Base-by-base conservation (phyloP, 345 rosid genomes). In the Firmiana major region DNA sequence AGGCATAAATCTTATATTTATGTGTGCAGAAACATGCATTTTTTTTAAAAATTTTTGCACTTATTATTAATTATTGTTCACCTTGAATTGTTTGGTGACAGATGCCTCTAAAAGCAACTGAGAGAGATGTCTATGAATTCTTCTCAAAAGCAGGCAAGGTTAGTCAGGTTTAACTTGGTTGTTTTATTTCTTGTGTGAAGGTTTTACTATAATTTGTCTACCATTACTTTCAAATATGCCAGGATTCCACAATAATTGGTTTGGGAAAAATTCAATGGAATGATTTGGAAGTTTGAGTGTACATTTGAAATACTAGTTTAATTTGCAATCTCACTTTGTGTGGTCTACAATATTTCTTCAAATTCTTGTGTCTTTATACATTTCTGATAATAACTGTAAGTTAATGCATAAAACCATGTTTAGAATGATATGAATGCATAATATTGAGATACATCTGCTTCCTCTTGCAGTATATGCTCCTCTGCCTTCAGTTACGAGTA, bases 81-180 rank as follows among this genome's bases (percentile, higher is more conserved):
- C 71, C 48, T 55, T 84, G 51, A 42, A 76, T 79, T 78, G 79
- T 40, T 60, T 72, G 64, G 70, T 78, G 70, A 75, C 85, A 94
- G 98, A 94, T 94, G 98, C 97, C 98, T 77, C 86, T 94, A 70
- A 94, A 94, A 82, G 98, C 97, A 45, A 84, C 84, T 9, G 98
- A 94, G 89, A 88, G 97, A 81, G 97, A 94, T 76, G 97, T 87
- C 77, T 94, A 91, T 81, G 97, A 94, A 64, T 94, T 90, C 86
- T 94, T 94, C 86, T 90, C 98, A 59, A 94, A 91, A 83, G 94
- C 93, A 7, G 98, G 98, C 84, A 94, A 90, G 97, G 97, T 93
- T 71, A 59, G 92, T 80, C 28, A 28, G 19, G n/a, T 75, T 64
- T 64, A 62, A 2, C 40, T 31, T 71, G 75, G 62, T 49, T 70